phyloP scores from a whole-genome alignment of 2,329 filamentous ascomycete genomes.

The Dichotomopilus funicola region DNA sequence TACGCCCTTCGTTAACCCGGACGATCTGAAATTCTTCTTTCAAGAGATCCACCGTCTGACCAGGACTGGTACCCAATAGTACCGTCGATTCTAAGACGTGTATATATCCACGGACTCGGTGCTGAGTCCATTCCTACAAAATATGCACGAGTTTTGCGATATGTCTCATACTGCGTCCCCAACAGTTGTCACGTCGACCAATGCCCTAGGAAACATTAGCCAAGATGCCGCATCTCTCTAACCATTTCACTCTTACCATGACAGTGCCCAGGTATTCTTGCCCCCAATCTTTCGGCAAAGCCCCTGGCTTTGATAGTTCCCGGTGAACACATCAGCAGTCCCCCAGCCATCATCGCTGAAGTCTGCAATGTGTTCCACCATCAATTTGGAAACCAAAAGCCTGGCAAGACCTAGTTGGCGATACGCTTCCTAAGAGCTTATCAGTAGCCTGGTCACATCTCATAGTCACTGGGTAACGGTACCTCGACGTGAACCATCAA shows the following conservation, averaged over 20 bases:
- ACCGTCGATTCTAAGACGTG: background rate
- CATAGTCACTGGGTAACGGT: background rate
- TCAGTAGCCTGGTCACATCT: constrained; percentile 39
- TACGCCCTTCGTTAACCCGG: constrained; percentile 89
- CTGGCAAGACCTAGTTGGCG: constrained; percentile 59
- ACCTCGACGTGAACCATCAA: constrained; percentile 26
- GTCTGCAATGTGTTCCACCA: constrained; percentile 42
- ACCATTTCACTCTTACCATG: constrained; percentile 44
- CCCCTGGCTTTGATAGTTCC: constrained; percentile 53
- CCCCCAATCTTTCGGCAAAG: constrained; percentile 59
- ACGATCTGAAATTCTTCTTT: constrained; percentile 89
- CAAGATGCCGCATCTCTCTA: background rate
- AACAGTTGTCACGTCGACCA: constrained; percentile 14
- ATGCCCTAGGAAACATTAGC: constrained; percentile 15
- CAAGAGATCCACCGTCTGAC: constrained; percentile 77
- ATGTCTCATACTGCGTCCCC: constrained; percentile 11
- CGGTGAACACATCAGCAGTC: constrained; percentile 57
- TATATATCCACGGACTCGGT: no score
- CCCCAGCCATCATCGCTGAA: constrained; percentile 47
- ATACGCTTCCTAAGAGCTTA: constrained; percentile 47
- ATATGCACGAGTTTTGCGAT: background rate
- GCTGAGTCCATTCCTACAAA: background rate
- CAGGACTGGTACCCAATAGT: constrained; percentile 30
- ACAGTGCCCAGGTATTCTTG: constrained; percentile 46
- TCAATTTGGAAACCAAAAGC: constrained; percentile 50